Conservation (phyloP, 164 flowering plant genomes). For the Chimonanthus salicifolius region DNA sequence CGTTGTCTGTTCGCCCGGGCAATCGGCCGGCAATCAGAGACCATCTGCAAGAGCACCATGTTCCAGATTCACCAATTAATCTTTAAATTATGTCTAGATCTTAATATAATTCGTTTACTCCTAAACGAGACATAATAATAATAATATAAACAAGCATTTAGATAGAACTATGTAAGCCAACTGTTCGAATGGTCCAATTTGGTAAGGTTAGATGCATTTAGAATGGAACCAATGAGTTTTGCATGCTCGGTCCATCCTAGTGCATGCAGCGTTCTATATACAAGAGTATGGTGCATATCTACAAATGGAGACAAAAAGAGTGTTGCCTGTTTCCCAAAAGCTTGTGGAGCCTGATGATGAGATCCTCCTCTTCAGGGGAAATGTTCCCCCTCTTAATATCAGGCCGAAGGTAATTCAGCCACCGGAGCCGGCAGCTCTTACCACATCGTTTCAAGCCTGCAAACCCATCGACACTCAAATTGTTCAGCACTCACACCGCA, state of each 20-base stretch:
- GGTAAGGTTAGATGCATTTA: no score
- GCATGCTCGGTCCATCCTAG: no score
- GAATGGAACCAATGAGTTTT: no score
- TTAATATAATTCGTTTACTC: no score
- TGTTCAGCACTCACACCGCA: no score
- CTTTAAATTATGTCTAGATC: neutral
- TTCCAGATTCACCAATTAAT: neutral
- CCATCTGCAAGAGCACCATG: neutral
- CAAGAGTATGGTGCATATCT: no score
- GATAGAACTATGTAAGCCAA: no score
- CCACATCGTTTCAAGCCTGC: constrained; percentile 32
- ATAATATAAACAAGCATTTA: no score
- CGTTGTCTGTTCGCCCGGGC: constrained; percentile 14
- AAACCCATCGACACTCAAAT: neutral
- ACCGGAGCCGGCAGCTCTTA: constrained; percentile 30
- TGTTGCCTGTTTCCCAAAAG: constrained; percentile 30
- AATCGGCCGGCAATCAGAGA: constrained; percentile 6
- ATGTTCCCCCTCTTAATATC: constrained; percentile 33
- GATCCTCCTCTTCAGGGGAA: constrained; percentile 21
- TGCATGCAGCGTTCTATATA: no score
- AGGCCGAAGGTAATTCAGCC: constrained; percentile 34
- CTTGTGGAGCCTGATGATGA: constrained; percentile 11
- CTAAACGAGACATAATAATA: neutral
- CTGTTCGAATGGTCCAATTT: no score
- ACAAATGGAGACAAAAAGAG: no score